These are phyloP conservation scores for Tieghemostelium lacteum DNA, from an alignment of 78 protist genomes.

Conservation along the genomic window DNA sequence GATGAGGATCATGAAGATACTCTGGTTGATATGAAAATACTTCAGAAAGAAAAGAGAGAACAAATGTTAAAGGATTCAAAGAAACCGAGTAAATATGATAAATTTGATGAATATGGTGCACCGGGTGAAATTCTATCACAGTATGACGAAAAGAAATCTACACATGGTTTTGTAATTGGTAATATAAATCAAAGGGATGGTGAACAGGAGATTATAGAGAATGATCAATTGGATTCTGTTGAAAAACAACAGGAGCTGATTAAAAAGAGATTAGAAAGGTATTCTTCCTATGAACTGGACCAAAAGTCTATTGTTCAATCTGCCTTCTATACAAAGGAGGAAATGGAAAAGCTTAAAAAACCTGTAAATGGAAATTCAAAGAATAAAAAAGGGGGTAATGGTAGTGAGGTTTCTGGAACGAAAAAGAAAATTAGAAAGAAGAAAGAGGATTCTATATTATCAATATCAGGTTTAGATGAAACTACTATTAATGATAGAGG, in stretches of 20 bases:
- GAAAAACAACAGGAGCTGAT: constrained; percentile 8
- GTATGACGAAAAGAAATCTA: constrained; percentile 6
- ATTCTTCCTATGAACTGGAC: constrained; percentile 2
- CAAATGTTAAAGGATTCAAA: constrained; percentile 1
- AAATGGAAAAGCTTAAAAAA: constrained; percentile 37
- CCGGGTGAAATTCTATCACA: not conserved
- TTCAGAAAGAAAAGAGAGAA: constrained; percentile 43
- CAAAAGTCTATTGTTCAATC: not conserved
- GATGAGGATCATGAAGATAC: constrained; percentile 30
- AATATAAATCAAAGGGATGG: no score
- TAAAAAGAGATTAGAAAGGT: constrained; percentile 18
- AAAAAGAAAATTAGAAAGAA: constrained; percentile 20
- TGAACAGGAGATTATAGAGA: not conserved
- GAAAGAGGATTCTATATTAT: not conserved
- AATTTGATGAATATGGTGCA: constrained; percentile 40
- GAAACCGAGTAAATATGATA: constrained; percentile 43
- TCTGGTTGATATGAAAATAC: constrained; percentile 6
- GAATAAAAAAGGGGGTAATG: not conserved
- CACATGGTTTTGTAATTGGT: not conserved
- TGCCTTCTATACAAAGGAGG: constrained; percentile 70
- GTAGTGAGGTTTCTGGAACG: not conserved
- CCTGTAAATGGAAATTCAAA: no score
- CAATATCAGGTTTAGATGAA: constrained; percentile 48
- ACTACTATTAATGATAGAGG: constrained; percentile 60
- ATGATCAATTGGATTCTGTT: not conserved